phyloP scores from a whole-genome alignment of 2,329 filamentous ascomycete species.

The Arthrobotrys pseudoclavata region DNA sequence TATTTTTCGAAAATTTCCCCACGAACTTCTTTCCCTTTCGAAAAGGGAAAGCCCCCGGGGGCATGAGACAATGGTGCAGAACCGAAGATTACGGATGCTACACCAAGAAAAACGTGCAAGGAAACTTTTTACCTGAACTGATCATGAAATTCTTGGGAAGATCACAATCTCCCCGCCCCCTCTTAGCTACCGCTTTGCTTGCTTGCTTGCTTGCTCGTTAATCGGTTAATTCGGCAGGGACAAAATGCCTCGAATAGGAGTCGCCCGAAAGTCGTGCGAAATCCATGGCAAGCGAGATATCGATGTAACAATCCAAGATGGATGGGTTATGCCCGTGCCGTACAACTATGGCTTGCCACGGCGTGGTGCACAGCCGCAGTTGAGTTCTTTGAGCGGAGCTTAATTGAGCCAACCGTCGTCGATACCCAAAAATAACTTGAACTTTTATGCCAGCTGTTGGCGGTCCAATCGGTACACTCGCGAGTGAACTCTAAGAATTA shows the following conservation, averaged over 20 bases:
- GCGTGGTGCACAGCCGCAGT: slow-evolving; percentile 46
- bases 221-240: slow-evolving; percentile 31
- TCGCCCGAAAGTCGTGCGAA: slow-evolving; percentile 12
- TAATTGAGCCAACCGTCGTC: slow-evolving; percentile 9
- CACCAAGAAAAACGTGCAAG: not conserved
- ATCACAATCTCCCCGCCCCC: slow-evolving; percentile 29
- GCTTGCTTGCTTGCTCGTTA: slow-evolving; percentile 12
- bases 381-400: slow-evolving; percentile 22
- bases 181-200: not conserved
- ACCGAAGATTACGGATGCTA: slow-evolving; percentile 20
- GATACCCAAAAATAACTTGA: slow-evolving; percentile 13
- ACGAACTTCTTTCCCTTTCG: slow-evolving; percentile 1
- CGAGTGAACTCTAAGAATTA: slow-evolving; percentile 1
- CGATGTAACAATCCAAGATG: slow-evolving; percentile 26
- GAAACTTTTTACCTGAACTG: slow-evolving; percentile 18
- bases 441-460: slow-evolving; percentile 14
- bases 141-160: slow-evolving; percentile 1
- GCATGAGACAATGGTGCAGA: slow-evolving; percentile 20
- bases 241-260: slow-evolving; percentile 34
- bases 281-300: slow-evolving; percentile 39
- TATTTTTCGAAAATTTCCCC: not conserved
- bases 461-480: slow-evolving; percentile 18
- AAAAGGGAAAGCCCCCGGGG: slow-evolving; percentile 3
- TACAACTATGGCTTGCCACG: slow-evolving; percentile 25
- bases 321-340: slow-evolving; percentile 12